Base-by-base conservation (phyloP, 2,329 filamentous ascomycete genomes). In the Sporothrix sp. region DNA sequence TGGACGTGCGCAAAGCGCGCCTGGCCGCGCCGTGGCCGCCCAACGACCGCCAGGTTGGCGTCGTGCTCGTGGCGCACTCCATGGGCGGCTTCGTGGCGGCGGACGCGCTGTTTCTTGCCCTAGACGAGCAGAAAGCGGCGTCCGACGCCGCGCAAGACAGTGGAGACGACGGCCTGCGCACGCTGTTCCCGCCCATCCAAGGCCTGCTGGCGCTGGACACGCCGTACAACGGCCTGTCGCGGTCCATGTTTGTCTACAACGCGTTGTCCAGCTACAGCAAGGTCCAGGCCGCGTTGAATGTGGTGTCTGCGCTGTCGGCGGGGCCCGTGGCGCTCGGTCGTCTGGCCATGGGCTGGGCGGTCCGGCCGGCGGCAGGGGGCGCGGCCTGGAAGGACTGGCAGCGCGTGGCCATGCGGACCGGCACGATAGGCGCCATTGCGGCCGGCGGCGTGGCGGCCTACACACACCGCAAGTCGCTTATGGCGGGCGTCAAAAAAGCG, bases 11-110 rank as follows among this genome's bases (percentile, higher is more conserved):
- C 54, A 88, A 94, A 63, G 78, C 81, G 52, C 78, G 78, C 28
- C 79, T 82, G 54, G 73, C 76, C 21, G 87, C 81, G 1, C 82
- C 85, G 9, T 88, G 84, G 61, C 87, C 88, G 1, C 87, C 86
- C 1, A 75, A 85, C 40, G 85, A 94, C 58, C 82, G 85, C n/a
- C 82, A 82, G 1, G 86, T 95, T 8, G 83, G 83, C 52, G 84
- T 88, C 3, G 72, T 95, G 35, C 72, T 95, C 1, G 73, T 93
- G 23, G 88, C 88, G 1, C 89, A 95, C 65, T 90, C 85, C 3
- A 95, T 82, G 83, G 84, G 84, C 37, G 89, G 89, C 33, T 93
- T 95, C 56, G 85, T 95, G 8, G 88, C 85, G 7, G 85, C 85
- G 2, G 88, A 95, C 58, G 76, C 84, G 0, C 73, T 94, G n/a